Evolutionary conservation across 2,329 filamentous ascomycete genomes (phyloP), one percentile per base, ranked within the genome.

Genomic region (Sporothrix mexicana): DNA sequence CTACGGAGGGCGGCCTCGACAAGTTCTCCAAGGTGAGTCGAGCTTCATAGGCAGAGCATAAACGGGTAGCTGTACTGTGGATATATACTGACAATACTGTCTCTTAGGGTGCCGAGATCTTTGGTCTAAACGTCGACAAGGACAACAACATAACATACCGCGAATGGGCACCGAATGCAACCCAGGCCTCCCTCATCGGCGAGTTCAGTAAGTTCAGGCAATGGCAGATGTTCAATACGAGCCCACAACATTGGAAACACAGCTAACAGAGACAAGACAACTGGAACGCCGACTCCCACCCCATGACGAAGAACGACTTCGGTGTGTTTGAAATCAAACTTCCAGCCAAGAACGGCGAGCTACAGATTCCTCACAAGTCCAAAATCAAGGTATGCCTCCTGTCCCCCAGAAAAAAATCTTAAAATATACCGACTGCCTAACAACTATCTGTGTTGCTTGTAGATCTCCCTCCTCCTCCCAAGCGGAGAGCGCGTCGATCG

Each of bases 111-210:
- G 92, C 90, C 75, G 94, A 98, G 79, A 91, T 87, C 75, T 97
- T 93, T 79, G 96, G 96, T 72, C 89, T 99, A 82, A 94, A 93
- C 77, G 91, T 96, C 74, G 87, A 91, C 79, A 85, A 89, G 71
- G 90, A 97, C 78, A 93, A 93, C 81, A 94, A 95, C 81, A 94
- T 99, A 76, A 86, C 87, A 73, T 99, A 99, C 82, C 89, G 94
- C 77, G 96, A 99, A 87, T 99, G 96, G 96, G 96, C 96, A 0
- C 95, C 96, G 36, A 97, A 94, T 84, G 95, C 94, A 71, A 85
- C 89, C 55, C 87, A 92, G 79, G 96, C 96, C 68, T 94, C 91
- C 80, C 87, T 99, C 70, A 92, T 97, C 77, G 96, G 96, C 74
- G 96, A 98, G 77, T 99, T 98, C 86, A 99, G 92, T 95, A 85